These are phyloP conservation scores for Pholiota molesta DNA, from an alignment of 768 basidiomycete genomes.

Conservation along the genomic window DNA sequence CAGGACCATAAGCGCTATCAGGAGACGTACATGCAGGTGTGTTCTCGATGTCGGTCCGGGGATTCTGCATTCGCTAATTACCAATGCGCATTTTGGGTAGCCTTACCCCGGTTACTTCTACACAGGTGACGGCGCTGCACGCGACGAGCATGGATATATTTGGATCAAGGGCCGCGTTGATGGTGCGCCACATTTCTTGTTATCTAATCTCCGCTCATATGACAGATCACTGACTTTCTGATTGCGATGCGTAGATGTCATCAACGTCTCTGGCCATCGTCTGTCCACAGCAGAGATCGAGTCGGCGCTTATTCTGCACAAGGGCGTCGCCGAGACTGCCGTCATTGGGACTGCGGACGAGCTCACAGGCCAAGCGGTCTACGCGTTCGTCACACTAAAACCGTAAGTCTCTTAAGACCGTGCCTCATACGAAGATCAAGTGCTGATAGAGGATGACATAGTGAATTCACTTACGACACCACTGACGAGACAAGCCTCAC, in stretches of 20 bases:
- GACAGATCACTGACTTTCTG: no score
- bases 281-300: slow-evolving; percentile 98
- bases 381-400: slow-evolving; percentile 92
- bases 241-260: slow-evolving; percentile 64
- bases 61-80: neutral
- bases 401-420: slow-evolving; percentile 55
- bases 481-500: slow-evolving; percentile 67
- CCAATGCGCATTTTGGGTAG: slow-evolving; percentile 19
- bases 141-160: slow-evolving; percentile 95
- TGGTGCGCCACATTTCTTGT: slow-evolving; percentile 41
- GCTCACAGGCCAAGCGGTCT: slow-evolving; percentile 92
- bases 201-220: neutral
- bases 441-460: slow-evolving; percentile 24
- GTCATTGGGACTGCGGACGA: slow-evolving; percentile 89
- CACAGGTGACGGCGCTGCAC: slow-evolving; percentile 96
- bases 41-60: slow-evolving; percentile 3
- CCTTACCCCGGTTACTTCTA: slow-evolving; percentile 92
- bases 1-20: slow-evolving; percentile 83
- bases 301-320: slow-evolving; percentile 92
- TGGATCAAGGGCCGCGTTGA: slow-evolving; percentile 99
- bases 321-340: slow-evolving; percentile 95
- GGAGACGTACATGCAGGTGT: slow-evolving; percentile 54
- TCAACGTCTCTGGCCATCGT: slow-evolving; percentile 97
- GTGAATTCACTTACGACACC: slow-evolving; percentile 80
- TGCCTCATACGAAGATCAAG: neutral